A percentile compares a stretch with the other conserved stretches of the same genome.
Evolutionary conservation across 352 stramenopile species (phyloP).

Genomic region (Aphanomyces euteiches): DNA sequence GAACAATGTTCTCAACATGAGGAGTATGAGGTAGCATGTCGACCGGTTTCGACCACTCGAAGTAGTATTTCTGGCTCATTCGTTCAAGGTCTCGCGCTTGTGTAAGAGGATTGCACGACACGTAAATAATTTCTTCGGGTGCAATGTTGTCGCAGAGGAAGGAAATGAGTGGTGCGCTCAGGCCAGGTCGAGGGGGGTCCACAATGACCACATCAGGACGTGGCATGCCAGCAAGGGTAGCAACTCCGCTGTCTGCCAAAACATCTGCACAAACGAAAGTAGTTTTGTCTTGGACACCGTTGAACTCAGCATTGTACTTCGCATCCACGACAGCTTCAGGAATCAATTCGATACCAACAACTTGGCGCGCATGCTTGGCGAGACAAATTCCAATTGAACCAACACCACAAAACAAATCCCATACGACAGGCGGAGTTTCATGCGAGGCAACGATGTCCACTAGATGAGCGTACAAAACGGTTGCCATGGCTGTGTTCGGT

Average conservation of each 20-base stretch:
- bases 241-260: constrained; percentile 1
- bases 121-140: constrained; percentile 59
- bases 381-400: constrained; percentile 79
- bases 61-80: constrained; percentile 39
- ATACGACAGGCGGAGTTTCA: constrained; percentile 50
- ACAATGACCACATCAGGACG: constrained; percentile 65
- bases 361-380: constrained; percentile 39
- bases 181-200: constrained; percentile 60
- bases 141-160: constrained; percentile 44
- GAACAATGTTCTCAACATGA: constrained; percentile 66
- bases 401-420: constrained; percentile 78
- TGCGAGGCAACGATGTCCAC: constrained; percentile 41
- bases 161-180: constrained; percentile 64
- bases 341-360: constrained; percentile 72
- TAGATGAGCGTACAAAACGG: constrained; percentile 43
- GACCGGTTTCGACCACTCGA: constrained; percentile 57
- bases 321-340: constrained; percentile 54
- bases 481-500: constrained; percentile 61
- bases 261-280: constrained; percentile 60
- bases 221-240: neutral
- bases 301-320: constrained; percentile 50
- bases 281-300: constrained; percentile 48
- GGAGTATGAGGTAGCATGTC: constrained; percentile 80
- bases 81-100: constrained; percentile 57
- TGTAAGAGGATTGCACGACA: constrained; percentile 70